A percentile compares a stretch with the other conserved stretches of the same genome.
phyloP scores from a whole-genome alignment of 179 eudicot genomes.

The Vitellaria paradoxa region DNA sequence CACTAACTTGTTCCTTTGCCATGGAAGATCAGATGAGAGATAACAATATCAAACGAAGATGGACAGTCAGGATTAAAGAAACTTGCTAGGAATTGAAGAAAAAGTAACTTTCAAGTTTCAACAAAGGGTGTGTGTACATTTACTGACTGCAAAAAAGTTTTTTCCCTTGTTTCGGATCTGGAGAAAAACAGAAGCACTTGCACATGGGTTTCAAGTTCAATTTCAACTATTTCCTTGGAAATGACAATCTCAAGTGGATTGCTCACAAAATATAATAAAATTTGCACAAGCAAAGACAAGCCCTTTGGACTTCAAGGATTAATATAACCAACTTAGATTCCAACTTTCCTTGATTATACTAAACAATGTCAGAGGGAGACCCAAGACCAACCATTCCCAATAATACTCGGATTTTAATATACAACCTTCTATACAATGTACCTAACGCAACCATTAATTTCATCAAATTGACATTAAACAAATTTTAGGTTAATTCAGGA shows the following conservation, averaged over 20 bases:
- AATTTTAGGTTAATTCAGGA: not conserved
- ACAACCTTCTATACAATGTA: not conserved
- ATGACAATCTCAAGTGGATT: not conserved
- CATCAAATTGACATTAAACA: not conserved
- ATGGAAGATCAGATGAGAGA: slow-evolving; percentile 5
- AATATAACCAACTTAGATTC: not conserved
- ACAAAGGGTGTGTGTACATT: not conserved
- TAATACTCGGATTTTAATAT: not conserved
- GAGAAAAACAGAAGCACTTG: not conserved
- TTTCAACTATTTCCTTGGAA: not conserved
- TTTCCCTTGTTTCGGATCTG: slow-evolving; percentile 11
- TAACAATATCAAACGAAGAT: not conserved
- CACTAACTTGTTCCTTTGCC: slow-evolving; percentile 20
- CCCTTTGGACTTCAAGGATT: slow-evolving; percentile 12
- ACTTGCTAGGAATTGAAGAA: slow-evolving; percentile 7
- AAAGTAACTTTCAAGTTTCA: slow-evolving; percentile 2
- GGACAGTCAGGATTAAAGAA: not conserved
- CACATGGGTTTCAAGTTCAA: not conserved
- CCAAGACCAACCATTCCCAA: slow-evolving; percentile 1
- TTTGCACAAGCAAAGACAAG: not conserved
- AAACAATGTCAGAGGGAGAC: not conserved
- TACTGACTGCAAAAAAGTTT: not conserved
- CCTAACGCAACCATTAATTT: not conserved
- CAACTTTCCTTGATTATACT: not conserved
- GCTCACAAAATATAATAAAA: not conserved